A percentile compares a stretch with the other conserved stretches of the same genome.
These are phyloP conservation scores for Dentipellis sp. DNA, from an alignment of 768 basidiomycete genomes.

Conservation along the genomic window DNA sequence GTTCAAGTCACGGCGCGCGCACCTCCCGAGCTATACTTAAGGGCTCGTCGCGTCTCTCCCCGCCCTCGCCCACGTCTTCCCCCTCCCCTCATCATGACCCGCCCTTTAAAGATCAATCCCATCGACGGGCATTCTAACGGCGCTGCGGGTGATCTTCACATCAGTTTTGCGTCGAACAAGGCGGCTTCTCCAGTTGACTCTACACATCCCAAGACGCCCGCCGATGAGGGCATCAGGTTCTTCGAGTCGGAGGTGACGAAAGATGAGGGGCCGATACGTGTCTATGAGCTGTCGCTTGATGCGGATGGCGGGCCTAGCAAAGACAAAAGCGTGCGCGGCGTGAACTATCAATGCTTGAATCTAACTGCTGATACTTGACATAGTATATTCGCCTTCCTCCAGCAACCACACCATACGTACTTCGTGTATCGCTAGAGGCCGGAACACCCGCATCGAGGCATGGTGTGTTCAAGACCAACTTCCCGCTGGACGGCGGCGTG, in stretches of 20 bases:
- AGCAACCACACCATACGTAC: conserved; percentile 77
- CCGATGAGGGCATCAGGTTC: conserved; percentile 87
- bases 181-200: conserved; percentile 8
- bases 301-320: conserved; percentile 87
- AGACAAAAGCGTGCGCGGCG: conserved; percentile 54
- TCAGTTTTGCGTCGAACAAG: not conserved
- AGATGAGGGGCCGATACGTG: conserved; percentile 60
- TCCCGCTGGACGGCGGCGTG: conserved; percentile 85
- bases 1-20: too few species aligned
- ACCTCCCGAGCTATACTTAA: too few species aligned
- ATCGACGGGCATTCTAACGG: not conserved
- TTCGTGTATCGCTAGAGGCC: conserved; percentile 86
- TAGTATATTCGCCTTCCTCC: conserved; percentile 97
- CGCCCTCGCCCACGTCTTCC: not conserved
- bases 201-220: conserved; percentile 77
- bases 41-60: too few species aligned
- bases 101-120: not conserved
- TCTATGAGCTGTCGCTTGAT: conserved; percentile 82
- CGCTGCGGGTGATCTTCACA: not conserved
- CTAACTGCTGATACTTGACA: not conserved
- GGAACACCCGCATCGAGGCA: conserved; percentile 87
- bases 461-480: conserved; percentile 93
- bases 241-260: conserved; percentile 49
- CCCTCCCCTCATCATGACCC: not conserved
- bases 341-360: conserved; percentile 20